Evolutionary conservation across 83 land plant genomes (phyloP), one percentile per base, ranked within the genome.

Genomic region (Picea abies): DNA sequence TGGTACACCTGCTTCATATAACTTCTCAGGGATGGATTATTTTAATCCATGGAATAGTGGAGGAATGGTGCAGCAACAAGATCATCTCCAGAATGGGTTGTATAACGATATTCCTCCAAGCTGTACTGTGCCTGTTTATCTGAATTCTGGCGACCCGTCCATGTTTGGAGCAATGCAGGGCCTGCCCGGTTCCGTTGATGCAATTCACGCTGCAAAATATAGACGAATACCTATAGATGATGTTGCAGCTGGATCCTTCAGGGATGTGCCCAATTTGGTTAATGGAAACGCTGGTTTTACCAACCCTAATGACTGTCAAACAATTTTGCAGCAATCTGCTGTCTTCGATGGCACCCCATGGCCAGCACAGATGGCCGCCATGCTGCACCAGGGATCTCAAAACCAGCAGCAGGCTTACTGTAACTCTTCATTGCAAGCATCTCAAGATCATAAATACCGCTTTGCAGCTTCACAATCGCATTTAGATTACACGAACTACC

Each of bases 151-250:
- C 47, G 61, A 56, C 19, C 35, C 79, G 2, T 56, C 62, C 35
- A 49, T 56, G 61, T 49, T 56, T 77, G 61, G 58, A 44, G 62
- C 79, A 49, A 41, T 44, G 19, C 15, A 61, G 22, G 35, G 22
- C 15, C 19, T 52, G n/a, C 22, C 80, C 15, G 7, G 69, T 25
- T 29, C 37, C 41, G 32, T 32, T 25, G 80, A 58, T 29, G 39
- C 80, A 26, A 58, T 78, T 60, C 80, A 78, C 14, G 60, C 63
- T 25, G 41, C 80, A 29, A 78, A 78, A 19, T 78, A 78, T 20
- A 78, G 80, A 58, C 41, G 80, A 62, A 62, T 78, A 6, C 80
- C 80, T 9, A 15, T 78, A 3, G 80, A 78, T 5, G 80, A 61
- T 56, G 60, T 64, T 19, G 58, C 15, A 11, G 58, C 58, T 52